phyloP scores from a whole-genome alignment of 805 yeast genomes.

The Deakozyma indianensis region DNA sequence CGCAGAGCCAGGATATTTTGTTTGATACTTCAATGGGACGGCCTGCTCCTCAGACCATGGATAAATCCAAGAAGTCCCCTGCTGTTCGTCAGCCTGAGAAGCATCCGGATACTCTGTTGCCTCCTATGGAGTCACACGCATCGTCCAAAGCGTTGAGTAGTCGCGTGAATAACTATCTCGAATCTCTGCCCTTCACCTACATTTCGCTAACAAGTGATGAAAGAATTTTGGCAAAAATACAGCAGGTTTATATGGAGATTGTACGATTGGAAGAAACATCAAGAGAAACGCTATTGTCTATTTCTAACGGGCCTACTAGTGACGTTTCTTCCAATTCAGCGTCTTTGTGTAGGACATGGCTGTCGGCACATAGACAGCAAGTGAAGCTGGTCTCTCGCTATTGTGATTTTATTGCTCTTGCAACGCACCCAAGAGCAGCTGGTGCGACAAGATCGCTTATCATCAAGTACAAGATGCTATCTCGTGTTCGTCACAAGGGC shows the following conservation, averaged over 20 bases:
- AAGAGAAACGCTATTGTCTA: not conserved
- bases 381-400: not conserved
- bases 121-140: not conserved
- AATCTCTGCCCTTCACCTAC: not conserved
- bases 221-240: not conserved
- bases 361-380: not conserved
- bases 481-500: not conserved
- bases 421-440: not conserved
- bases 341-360: not conserved
- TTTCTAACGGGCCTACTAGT: not conserved
- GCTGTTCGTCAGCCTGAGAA: too few relatives aligned
- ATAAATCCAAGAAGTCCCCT: too few relatives aligned
- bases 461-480: slow-evolving; percentile 1
- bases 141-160: not conserved
- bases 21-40: not conserved
- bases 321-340: not conserved
- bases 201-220: not conserved
- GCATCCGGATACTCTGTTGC: too few relatives aligned
- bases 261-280: not conserved
- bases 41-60: too few relatives aligned
- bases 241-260: slow-evolving; percentile 1
- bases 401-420: not conserved
- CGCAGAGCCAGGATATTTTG: not conserved
- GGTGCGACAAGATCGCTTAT: not conserved
- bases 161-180: not conserved